Conservation (phyloP, 352 stramenopile genomes). For the Pythium brachiatum region DNA sequence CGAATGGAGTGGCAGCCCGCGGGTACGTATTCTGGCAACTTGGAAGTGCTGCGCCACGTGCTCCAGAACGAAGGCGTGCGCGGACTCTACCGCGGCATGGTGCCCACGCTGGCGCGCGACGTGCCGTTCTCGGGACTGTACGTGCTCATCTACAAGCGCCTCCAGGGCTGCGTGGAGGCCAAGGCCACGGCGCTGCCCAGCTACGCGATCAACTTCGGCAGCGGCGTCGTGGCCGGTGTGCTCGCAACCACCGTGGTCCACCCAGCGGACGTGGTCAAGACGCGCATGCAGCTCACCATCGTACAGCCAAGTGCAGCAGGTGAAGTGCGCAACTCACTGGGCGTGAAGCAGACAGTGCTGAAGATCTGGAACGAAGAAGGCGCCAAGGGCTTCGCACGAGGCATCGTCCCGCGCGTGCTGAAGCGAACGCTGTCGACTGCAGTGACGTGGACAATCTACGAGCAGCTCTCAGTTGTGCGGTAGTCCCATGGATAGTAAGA, state of each 20-base stretch:
- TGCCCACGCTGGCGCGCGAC: slow-evolving; percentile 82
- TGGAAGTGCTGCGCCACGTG: slow-evolving; percentile 65
- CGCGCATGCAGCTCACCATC: slow-evolving; percentile 84
- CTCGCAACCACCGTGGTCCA: slow-evolving; percentile 83
- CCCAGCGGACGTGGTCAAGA: slow-evolving; percentile 86
- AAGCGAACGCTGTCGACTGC: slow-evolving; percentile 97
- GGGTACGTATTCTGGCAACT: slow-evolving; percentile 56
- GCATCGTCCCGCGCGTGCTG: slow-evolving; percentile 92
- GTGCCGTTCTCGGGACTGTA: slow-evolving; percentile 89
- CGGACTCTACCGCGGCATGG: slow-evolving; percentile 83
- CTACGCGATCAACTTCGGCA: slow-evolving; percentile 77
- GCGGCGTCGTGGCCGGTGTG: slow-evolving; percentile 70
- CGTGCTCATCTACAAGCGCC: slow-evolving; percentile 79
- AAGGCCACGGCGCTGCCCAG: slow-evolving; percentile 43
- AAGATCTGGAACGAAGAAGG: slow-evolving; percentile 94
- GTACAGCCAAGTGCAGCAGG: slow-evolving; percentile 34
- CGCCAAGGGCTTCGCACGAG: slow-evolving; percentile 90
- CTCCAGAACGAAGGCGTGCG: slow-evolving; percentile 62
- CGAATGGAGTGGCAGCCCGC: slow-evolving; percentile 81
- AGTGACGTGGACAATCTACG: slow-evolving; percentile 99
- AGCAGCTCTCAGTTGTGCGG: slow-evolving; percentile 74
- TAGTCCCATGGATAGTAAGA: slow-evolving; percentile 26
- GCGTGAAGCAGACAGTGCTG: slow-evolving; percentile 56
- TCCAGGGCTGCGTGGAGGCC: slow-evolving; percentile 46
- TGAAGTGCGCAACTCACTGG: slow-evolving; percentile 56